A percentile compares a stretch with the other conserved stretches of the same genome.
phyloP scores from a whole-genome alignment of 2,329 filamentous ascomycete genomes.

The Zymoseptoria ardabiliae region DNA sequence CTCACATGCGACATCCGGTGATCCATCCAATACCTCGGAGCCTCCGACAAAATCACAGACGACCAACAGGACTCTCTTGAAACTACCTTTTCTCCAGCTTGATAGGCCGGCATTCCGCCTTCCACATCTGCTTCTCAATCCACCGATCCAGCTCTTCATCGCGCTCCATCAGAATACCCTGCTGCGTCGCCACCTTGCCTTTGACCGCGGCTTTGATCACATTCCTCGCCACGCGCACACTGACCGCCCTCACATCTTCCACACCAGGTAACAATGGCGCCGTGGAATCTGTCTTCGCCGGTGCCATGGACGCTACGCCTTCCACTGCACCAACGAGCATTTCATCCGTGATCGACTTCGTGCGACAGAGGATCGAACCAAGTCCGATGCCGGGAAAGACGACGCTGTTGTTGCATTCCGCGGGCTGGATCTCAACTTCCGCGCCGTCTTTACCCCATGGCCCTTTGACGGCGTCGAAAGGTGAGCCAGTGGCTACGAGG shows the following conservation, averaged over 20 bases:
- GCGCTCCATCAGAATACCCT: constrained; percentile 52
- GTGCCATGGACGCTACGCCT: constrained; percentile 63
- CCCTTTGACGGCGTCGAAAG: constrained; percentile 63
- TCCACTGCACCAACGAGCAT: constrained; percentile 78
- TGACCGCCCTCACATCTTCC: constrained; percentile 64
- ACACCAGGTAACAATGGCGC: constrained; percentile 71
- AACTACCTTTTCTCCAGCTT: constrained; percentile 40
- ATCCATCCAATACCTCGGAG: no score
- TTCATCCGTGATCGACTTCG: constrained; percentile 60
- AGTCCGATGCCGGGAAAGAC: constrained; percentile 75
- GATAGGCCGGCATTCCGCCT: constrained; percentile 59
- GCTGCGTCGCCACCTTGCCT: constrained; percentile 59
- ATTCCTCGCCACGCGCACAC: constrained; percentile 65
- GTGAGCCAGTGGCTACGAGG: constrained; percentile 75
- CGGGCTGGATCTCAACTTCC: constrained; percentile 46
- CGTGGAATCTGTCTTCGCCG: constrained; percentile 57
- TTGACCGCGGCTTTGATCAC: constrained; percentile 66
- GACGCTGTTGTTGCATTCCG: constrained; percentile 84
- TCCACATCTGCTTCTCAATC: constrained; percentile 76
- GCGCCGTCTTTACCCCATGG: constrained; percentile 39
- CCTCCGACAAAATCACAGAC: no score
- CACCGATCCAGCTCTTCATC: constrained; percentile 57
- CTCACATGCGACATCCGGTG: no score
- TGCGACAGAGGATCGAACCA: constrained; percentile 64
- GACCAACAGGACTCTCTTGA: no score